Evolutionary conservation across 2,329 filamentous ascomycete species (phyloP), one percentile per base, ranked within the genome.

Genomic region (Bipolaris victoriae): DNA sequence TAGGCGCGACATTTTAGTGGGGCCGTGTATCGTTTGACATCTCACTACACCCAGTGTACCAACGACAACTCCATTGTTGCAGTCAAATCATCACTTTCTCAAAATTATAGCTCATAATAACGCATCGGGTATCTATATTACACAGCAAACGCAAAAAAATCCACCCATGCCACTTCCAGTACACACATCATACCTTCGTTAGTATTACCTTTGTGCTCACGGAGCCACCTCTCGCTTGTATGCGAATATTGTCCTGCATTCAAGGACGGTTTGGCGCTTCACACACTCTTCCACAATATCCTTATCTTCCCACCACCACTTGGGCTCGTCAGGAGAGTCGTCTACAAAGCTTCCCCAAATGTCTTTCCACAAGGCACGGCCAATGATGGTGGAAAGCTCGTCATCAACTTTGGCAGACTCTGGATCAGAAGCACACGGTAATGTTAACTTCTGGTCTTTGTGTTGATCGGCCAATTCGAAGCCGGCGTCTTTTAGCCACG

Each of bases 401-500:
- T 55, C 58, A 7, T 75, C 65, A 11, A 74, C 60, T 20, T 69
- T 66, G 3, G 55, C 49, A 16, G 58, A 55, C 5, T 39, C 31
- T 9, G 47, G 47, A 29, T 71, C 69, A 41, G 68, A 63, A 16
- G 70, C 71, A 53, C 73, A 75, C 3, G 74, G 74, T 22, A 77
- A 39, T n/a, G 55, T 57, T 37, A 76, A 57, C 9, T 60, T 63
- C 20, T 68, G 60, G 13, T 66, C 64, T 2, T 62, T 59, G n/a
- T 68, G 65, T 39, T 59, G 50, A n/a, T 40, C 26, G 7, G 61
- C 61, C 15, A 76, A 39, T 40, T 71, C 69, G 55, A 88, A 80
- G 0, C 80, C 80, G 1, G 83, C 85, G 24, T 86, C 82, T 0
- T 77, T 78, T 15, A 90, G 78, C 83, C 86, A 88, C 26, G 79